Evolutionary conservation across 805 yeast genomes (phyloP).

Genomic region (Candida berthetii): DNA sequence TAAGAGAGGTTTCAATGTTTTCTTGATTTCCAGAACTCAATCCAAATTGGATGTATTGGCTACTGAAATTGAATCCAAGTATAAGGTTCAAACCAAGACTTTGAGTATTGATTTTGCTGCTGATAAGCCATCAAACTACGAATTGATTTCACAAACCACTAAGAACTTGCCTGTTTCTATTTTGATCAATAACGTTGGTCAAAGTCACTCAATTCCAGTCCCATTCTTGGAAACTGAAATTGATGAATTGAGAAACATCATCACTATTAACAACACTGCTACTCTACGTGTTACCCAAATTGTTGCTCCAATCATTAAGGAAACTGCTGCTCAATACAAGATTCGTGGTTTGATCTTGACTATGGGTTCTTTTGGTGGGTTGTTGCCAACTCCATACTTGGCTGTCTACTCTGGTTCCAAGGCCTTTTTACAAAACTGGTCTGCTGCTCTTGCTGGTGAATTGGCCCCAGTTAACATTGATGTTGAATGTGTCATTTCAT

Average conservation of each 20-base stretch:
- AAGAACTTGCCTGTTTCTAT: constrained; percentile 58
- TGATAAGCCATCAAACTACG: constrained; percentile 55
- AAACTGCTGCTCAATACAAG: constrained; percentile 37
- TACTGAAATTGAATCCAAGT: constrained; percentile 52
- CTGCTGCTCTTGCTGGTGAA: constrained; percentile 83
- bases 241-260: constrained; percentile 69
- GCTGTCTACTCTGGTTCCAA: constrained; percentile 96
- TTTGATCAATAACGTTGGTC: constrained; percentile 90
- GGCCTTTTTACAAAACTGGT: constrained; percentile 93
- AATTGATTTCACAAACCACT: constrained; percentile 37
- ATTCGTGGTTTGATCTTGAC: constrained; percentile 74
- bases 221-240: constrained; percentile 79
- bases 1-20: constrained; percentile 71
- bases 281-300: constrained; percentile 79
- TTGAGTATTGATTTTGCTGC: constrained; percentile 76
- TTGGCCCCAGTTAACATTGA: constrained; percentile 64
- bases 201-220: constrained; percentile 91
- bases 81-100: constrained; percentile 54
- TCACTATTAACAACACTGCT: constrained; percentile 79
- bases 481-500: constrained; percentile 80
- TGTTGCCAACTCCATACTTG: constrained; percentile 84
- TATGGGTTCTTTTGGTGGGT: constrained; percentile 97
- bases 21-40: constrained; percentile 79
- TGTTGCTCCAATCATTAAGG: constrained; percentile 65
- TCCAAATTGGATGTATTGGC: constrained; percentile 67